Percentiles rank a stretch among this genome's conserved stretches.
These are phyloP conservation scores for Phaseolus coccineus DNA, from an alignment of 331 rosid genomes.

Conservation along the genomic window DNA sequence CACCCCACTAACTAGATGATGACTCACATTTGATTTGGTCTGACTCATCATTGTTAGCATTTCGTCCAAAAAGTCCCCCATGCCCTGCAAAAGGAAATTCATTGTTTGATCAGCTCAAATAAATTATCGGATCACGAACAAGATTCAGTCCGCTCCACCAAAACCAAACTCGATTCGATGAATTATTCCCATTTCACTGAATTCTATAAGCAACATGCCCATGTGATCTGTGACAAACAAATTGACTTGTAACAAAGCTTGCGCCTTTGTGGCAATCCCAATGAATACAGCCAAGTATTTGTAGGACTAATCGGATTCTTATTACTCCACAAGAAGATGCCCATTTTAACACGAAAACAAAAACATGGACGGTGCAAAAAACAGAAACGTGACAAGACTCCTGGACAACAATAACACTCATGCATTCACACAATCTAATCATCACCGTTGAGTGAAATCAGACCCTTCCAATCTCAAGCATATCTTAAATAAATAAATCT, in stretches of 20 bases:
- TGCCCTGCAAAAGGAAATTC: constrained; percentile 66
- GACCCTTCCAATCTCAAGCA: neutral
- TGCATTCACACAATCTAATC: constrained; percentile 8
- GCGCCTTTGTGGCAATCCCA: constrained; percentile 19
- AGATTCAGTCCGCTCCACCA: constrained; percentile 20
- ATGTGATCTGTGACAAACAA: constrained; percentile 34
- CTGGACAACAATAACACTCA: constrained; percentile 4
- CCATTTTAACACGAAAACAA: neutral
- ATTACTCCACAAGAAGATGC: constrained; percentile 15
- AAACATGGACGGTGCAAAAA: constrained; percentile 36
- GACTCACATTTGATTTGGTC: constrained; percentile 72
- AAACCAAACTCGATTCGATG: constrained; percentile 37
- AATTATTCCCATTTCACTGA: constrained; percentile 19
- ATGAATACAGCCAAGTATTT: constrained; percentile 23
- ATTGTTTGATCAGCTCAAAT: constrained; percentile 3
- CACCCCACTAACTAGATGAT: constrained; percentile 20
- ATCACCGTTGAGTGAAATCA: neutral
- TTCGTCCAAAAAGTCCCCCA: constrained; percentile 91
- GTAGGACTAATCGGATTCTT: constrained; percentile 25
- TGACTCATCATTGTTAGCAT: constrained; percentile 94
- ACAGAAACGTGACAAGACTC: constrained; percentile 24
- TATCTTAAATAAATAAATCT: neutral
- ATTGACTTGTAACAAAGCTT: constrained; percentile 9
- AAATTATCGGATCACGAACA: constrained; percentile 26
- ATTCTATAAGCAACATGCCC: constrained; percentile 26